phyloP scores from a whole-genome alignment of 495 filamentous ascomycete species.

The Physcia stellaris region DNA sequence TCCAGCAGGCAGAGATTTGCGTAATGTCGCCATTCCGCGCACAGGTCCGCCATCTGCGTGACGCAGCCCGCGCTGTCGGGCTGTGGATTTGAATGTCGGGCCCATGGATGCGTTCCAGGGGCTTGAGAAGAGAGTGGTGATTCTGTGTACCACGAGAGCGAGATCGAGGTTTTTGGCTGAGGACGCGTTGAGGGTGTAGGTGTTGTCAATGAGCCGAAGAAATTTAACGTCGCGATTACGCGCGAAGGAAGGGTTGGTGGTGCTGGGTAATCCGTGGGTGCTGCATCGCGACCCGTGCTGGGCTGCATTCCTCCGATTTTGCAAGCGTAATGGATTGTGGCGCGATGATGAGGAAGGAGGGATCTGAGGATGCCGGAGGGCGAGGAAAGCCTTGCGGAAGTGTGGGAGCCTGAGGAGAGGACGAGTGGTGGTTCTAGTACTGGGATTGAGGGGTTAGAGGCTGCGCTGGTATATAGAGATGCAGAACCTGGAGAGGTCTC shows the following conservation, averaged over 20 bases:
- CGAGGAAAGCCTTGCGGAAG: conserved; percentile 2
- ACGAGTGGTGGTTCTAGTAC: background rate
- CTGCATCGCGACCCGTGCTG: conserved; percentile 29
- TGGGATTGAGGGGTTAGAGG: conserved; percentile 13
- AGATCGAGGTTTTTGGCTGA: conserved; percentile 30
- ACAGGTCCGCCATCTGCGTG: conserved; percentile 33
- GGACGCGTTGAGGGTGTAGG: conserved; percentile 34
- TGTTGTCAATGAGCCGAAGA: conserved; percentile 31
- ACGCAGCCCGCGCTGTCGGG: conserved; percentile 18
- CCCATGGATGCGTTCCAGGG: conserved; percentile 46
- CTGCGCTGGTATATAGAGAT: conserved; percentile 12
- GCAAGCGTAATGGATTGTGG: conserved; percentile 28
- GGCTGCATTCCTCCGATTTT: conserved; percentile 34
- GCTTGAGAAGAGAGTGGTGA: conserved; percentile 36
- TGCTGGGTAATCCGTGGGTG: conserved; percentile 36
- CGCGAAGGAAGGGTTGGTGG: conserved; percentile 37
- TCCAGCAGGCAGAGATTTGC: conserved; percentile 29
- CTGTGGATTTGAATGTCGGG: conserved; percentile 36
- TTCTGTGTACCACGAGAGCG: conserved; percentile 40
- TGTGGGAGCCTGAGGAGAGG: conserved; percentile 1
- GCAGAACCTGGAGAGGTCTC: background rate
- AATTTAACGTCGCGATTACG: conserved; percentile 42
- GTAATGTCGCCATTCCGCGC: conserved; percentile 42
- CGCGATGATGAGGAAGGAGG: conserved; percentile 3
- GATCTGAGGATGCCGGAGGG: background rate